Conservation (phyloP, 2,329 filamentous ascomycete genomes). For the Setomelanomma holmii region DNA sequence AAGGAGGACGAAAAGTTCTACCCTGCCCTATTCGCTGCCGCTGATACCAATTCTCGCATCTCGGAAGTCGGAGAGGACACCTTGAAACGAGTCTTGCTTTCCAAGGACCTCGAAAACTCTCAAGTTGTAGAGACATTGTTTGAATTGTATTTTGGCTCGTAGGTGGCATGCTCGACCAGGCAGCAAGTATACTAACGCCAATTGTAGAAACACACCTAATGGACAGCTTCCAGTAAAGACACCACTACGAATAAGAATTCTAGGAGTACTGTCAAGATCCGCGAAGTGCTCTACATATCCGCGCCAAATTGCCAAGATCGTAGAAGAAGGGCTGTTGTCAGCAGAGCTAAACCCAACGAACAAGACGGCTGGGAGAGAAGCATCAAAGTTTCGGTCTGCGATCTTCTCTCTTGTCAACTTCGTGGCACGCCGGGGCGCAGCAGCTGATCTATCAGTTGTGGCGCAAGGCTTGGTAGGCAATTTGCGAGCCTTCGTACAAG, state of each 20-base stretch:
- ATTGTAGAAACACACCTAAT: conserved; percentile 45
- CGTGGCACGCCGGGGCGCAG: conserved; percentile 76
- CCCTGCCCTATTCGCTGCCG: conserved; percentile 81
- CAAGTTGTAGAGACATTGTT: conserved; percentile 71
- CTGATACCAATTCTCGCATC: conserved; percentile 81
- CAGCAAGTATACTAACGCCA: conserved; percentile 2
- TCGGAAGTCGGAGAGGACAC: conserved; percentile 88
- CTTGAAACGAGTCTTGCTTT: conserved; percentile 75
- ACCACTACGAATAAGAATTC: conserved; percentile 77
- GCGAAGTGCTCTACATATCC: conserved; percentile 73
- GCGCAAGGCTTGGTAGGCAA: conserved; percentile 72
- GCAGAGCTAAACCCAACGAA: conserved; percentile 38
- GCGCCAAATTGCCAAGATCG: conserved; percentile 70
- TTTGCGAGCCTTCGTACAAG: conserved; percentile 75
- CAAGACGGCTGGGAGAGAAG: conserved; percentile 70
- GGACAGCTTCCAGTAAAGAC: conserved; percentile 60
- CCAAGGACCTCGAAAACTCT: conserved; percentile 74
- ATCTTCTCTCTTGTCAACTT: conserved; percentile 88
- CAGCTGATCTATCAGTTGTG: conserved; percentile 67
- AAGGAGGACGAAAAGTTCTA: conserved; percentile 82
- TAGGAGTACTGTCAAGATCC: conserved; percentile 79
- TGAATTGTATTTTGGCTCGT: conserved; percentile 69
- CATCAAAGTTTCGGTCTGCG: conserved; percentile 78
- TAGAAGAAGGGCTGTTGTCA: conserved; percentile 69
- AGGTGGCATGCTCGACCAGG: conserved; percentile 9